These are phyloP conservation scores for Phialophora tarda DNA, from an alignment of 2,329 filamentous ascomycete genomes.

Conservation along the genomic window DNA sequence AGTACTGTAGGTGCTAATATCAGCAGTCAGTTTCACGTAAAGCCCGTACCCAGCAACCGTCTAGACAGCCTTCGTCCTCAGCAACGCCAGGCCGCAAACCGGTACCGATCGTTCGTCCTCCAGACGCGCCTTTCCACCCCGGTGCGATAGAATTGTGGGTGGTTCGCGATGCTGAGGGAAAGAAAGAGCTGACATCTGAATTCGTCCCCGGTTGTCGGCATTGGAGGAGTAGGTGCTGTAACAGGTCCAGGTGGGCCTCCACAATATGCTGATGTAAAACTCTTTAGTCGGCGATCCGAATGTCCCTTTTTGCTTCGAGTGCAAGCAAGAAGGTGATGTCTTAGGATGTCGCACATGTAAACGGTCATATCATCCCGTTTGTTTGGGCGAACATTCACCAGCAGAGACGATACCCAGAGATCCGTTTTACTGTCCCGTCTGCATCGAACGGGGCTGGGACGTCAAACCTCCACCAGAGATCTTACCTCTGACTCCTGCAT, in stretches of 20 bases:
- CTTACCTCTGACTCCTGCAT: conserved; percentile 11
- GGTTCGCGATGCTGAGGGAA: conserved; percentile 11
- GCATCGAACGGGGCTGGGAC: conserved; percentile 14
- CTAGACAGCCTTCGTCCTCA: background rate
- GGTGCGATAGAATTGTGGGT: conserved; percentile 7
- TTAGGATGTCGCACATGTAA: conserved; percentile 15
- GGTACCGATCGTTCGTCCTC: conserved; percentile 7
- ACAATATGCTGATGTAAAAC: conserved; percentile 6
- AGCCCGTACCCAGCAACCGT: background rate
- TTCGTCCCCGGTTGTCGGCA: conserved; percentile 13
- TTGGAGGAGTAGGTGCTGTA: conserved; percentile 12
- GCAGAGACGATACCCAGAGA: background rate
- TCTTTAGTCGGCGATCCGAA: conserved; percentile 8
- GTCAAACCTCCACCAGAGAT: conserved; percentile 6
- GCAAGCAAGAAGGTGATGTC: conserved; percentile 13
- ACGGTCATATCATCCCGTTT: conserved; percentile 4
- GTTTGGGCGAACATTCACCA: background rate
- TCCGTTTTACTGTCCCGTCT: conserved; percentile 5
- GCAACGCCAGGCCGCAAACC: background rate
- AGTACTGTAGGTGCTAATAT: conserved; percentile 3
- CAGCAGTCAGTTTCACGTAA: conserved; percentile 12
- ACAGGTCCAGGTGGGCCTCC: background rate
- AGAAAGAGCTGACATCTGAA: conserved; percentile 15
- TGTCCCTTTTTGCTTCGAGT: conserved; percentile 8
- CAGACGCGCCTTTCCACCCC: conserved; percentile 11